Percentiles rank a stretch among this genome's conserved stretches.
Evolutionary conservation across 2,329 filamentous ascomycete species (phyloP).

Genomic region (Alternaria viburni): DNA sequence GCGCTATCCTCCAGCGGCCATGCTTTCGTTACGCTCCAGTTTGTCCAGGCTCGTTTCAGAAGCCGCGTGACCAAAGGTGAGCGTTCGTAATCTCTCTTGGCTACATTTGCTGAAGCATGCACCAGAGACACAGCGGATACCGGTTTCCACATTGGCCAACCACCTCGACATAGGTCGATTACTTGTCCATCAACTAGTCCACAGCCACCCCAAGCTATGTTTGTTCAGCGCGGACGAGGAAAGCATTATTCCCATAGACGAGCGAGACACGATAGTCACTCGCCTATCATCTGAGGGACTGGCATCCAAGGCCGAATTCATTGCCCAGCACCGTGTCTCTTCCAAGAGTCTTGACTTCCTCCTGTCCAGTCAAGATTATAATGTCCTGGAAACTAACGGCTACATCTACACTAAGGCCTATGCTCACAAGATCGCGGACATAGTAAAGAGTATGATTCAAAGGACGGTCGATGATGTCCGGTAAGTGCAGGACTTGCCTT

Average conservation of each 20-base stretch:
- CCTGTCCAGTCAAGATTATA: slow-evolving; percentile 14
- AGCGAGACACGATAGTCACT: slow-evolving; percentile 28
- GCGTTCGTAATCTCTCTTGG: neutral
- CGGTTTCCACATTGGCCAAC: slow-evolving; percentile 20
- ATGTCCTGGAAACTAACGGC: slow-evolving; percentile 21
- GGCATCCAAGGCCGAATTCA: slow-evolving; percentile 26
- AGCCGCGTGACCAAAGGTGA: slow-evolving; percentile 23
- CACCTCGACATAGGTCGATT: slow-evolving; percentile 30
- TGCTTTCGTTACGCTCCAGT: slow-evolving; percentile 34
- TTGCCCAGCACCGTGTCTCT: slow-evolving; percentile 28
- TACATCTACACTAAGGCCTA: slow-evolving; percentile 26
- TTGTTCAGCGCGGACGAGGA: slow-evolving; percentile 32
- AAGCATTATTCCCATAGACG: slow-evolving; percentile 31
- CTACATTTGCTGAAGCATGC: neutral
- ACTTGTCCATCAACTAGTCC: slow-evolving; percentile 28
- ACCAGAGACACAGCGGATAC: slow-evolving; percentile 19
- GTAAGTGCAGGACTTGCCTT: slow-evolving; percentile 16
- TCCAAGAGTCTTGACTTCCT: slow-evolving; percentile 30
- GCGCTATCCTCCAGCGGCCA: slow-evolving; percentile 29
- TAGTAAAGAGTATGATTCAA: slow-evolving; percentile 14
- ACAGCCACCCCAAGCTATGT: slow-evolving; percentile 19
- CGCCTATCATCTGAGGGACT: slow-evolving; percentile 11
- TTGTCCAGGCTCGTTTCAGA: slow-evolving; percentile 28
- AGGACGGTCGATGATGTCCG: slow-evolving; percentile 13
- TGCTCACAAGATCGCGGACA: neutral